These are phyloP conservation scores for Trichoderma oligosporum DNA, from an alignment of 2,329 filamentous ascomycete genomes.

Conservation along the genomic window DNA sequence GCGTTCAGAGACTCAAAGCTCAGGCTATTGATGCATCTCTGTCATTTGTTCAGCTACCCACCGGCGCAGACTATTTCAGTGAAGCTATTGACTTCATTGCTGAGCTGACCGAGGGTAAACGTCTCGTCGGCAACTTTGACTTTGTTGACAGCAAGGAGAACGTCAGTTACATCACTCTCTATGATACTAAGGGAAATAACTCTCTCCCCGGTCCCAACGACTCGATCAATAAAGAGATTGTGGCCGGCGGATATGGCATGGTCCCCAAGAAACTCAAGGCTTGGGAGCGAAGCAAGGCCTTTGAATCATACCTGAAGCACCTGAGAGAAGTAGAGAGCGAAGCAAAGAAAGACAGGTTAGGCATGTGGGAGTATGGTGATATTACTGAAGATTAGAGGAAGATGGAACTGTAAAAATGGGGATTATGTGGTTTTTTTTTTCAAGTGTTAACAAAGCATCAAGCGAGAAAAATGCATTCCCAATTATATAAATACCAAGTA, in stretches of 20 bases:
- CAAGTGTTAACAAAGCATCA: neutral
- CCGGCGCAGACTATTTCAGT: slow-evolving; percentile 72
- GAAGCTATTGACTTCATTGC: slow-evolving; percentile 75
- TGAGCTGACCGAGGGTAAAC: slow-evolving; percentile 68
- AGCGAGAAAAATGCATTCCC: slow-evolving; percentile 2
- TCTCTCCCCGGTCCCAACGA: slow-evolving; percentile 58
- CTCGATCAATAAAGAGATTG: slow-evolving; percentile 85
- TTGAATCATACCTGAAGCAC: slow-evolving; percentile 65
- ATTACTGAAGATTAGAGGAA: slow-evolving; percentile 75
- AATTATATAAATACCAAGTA: neutral
- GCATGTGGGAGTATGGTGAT: slow-evolving; percentile 99
- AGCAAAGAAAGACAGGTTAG: slow-evolving; percentile 75
- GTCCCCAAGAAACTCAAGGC: slow-evolving; percentile 86
- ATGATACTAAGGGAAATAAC: slow-evolving; percentile 66
- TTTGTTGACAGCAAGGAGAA: slow-evolving; percentile 74
- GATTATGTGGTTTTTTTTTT: neutral
- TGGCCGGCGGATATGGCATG: slow-evolving; percentile 81
- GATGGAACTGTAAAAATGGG: neutral
- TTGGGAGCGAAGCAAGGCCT: slow-evolving; percentile 74
- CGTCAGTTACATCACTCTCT: slow-evolving; percentile 79
- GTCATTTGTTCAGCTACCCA: slow-evolving; percentile 85
- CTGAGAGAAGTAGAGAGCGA: slow-evolving; percentile 69
- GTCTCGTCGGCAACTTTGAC: slow-evolving; percentile 89
- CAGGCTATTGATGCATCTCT: slow-evolving; percentile 86
- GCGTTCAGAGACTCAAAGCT: slow-evolving; percentile 72